Conservation (phyloP, 768 basidiomycete species). For the Boletus tomentosulus region DNA sequence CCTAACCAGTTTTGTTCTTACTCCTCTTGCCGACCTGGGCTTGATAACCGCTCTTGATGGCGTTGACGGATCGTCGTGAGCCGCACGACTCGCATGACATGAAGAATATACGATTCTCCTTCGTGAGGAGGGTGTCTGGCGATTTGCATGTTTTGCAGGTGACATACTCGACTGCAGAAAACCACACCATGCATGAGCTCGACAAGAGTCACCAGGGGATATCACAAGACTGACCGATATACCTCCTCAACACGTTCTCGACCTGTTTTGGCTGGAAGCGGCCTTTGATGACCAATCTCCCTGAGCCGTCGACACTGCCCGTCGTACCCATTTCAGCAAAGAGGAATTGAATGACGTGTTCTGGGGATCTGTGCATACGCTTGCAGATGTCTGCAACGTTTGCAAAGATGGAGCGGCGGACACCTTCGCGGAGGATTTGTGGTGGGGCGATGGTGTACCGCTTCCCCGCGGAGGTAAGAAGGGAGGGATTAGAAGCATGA, state of each 20-base stretch:
- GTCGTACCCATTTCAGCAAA: slow-evolving; percentile 99
- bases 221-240: slow-evolving; percentile 69
- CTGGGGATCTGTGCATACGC: slow-evolving; percentile 96
- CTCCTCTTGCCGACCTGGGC: slow-evolving; percentile 89
- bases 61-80: slow-evolving; percentile 84
- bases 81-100: slow-evolving; percentile 92
- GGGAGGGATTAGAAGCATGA: slow-evolving; percentile 90
- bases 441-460: slow-evolving; percentile 98
- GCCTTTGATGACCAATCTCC: slow-evolving; percentile 93
- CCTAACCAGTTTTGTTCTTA: slow-evolving; percentile 69
- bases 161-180: slow-evolving; percentile 83
- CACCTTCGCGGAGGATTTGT: slow-evolving; percentile 89
- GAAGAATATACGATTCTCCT: slow-evolving; percentile 99
- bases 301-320: slow-evolving; percentile 89
- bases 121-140: slow-evolving; percentile 91
- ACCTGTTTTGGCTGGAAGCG: slow-evolving; percentile 98
- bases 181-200: not conserved
- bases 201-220: not conserved
- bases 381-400: slow-evolving; percentile 98
- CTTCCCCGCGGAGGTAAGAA: slow-evolving; percentile 80
- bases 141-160: slow-evolving; percentile 99
- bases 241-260: slow-evolving; percentile 92
- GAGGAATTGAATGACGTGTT: slow-evolving; percentile 95
- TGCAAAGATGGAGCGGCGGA: slow-evolving; percentile 96
- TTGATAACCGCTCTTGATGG: slow-evolving; percentile 99